These are phyloP conservation scores for Plasmopara halstedii DNA, from an alignment of 352 stramenopile genomes.

Conservation along the genomic window DNA sequence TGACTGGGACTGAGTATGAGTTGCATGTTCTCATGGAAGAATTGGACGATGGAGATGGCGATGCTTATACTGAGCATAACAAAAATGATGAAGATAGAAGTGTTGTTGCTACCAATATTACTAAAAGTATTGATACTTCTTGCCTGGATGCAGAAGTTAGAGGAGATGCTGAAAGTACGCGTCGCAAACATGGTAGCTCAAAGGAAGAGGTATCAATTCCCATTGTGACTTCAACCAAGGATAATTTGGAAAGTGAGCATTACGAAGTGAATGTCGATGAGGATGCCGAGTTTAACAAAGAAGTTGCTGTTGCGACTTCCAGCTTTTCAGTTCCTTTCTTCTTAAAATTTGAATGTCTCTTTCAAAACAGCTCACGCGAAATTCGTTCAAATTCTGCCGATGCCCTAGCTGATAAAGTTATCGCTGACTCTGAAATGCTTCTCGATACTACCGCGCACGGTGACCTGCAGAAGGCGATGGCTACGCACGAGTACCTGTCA, in stretches of 20 bases:
- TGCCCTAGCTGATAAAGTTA: slow-evolving; percentile 1
- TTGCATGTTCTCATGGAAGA: slow-evolving; percentile 64
- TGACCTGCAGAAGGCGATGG: slow-evolving; percentile 25
- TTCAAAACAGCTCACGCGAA: slow-evolving; percentile 32
- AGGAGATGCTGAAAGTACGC: slow-evolving; percentile 7
- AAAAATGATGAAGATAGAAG: slow-evolving; percentile 6
- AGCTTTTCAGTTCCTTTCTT: slow-evolving; percentile 82
- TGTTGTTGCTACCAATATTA: slow-evolving; percentile 1
- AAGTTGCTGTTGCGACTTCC: slow-evolving; percentile 72
- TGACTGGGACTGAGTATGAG: slow-evolving; percentile 46
- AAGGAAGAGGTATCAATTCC: slow-evolving; percentile 18
- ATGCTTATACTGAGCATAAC: slow-evolving; percentile 4
- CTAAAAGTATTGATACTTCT: not conserved
- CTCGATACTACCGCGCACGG: slow-evolving; percentile 48
- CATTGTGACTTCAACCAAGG: slow-evolving; percentile 19
- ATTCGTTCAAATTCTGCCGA: slow-evolving; percentile 17
- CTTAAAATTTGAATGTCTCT: slow-evolving; percentile 74
- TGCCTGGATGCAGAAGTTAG: slow-evolving; percentile 1
- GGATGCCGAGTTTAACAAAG: slow-evolving; percentile 78
- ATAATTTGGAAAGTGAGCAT: slow-evolving; percentile 22
- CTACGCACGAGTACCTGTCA: slow-evolving; percentile 13
- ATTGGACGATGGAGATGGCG: slow-evolving; percentile 30
- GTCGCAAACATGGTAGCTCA: slow-evolving; percentile 16
- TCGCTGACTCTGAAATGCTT: slow-evolving; percentile 12
- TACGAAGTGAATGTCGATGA: slow-evolving; percentile 44